phyloP scores from a whole-genome alignment of 2,329 filamentous ascomycete species.

The Stagonosporopsis tanaceti region DNA sequence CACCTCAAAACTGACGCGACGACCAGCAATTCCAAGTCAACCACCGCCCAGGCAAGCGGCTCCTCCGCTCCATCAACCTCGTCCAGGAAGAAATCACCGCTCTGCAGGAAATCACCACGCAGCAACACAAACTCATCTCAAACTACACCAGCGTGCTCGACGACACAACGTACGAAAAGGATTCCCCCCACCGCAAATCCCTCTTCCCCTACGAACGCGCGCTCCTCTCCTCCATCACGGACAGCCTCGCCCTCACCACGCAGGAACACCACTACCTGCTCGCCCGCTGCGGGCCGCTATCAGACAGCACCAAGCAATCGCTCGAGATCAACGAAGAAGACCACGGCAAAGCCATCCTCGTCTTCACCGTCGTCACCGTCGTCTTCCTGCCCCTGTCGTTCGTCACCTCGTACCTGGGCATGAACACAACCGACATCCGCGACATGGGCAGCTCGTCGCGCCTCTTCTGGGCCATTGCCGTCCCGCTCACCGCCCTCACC shows the following conservation, averaged over 20 bases:
- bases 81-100: conserved; percentile 43
- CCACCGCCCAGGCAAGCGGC: conserved; percentile 41
- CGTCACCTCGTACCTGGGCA: conserved; percentile 53
- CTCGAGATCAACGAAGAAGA: conserved; percentile 48
- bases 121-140: conserved; percentile 38
- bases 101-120: conserved; percentile 33
- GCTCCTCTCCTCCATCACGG: conserved; percentile 35
- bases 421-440: conserved; percentile 53
- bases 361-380: conserved; percentile 56
- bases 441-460: conserved; percentile 51
- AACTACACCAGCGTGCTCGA: conserved; percentile 39
- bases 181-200: conserved; percentile 28
- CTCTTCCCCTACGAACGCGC: conserved; percentile 35
- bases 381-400: conserved; percentile 57
- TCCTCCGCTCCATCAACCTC: conserved; percentile 45
- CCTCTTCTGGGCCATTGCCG: conserved; percentile 51
- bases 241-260: conserved; percentile 26
- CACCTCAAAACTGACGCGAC: conserved; percentile 14
- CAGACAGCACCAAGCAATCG: conserved; percentile 45
- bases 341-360: conserved; percentile 54
- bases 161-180: conserved; percentile 34
- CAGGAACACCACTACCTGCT: conserved; percentile 39
- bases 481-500: conserved; percentile 39
- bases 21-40: conserved; percentile 47
- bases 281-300: conserved; percentile 37